Percentiles rank a stretch among this genome's conserved stretches.
phyloP scores from a whole-genome alignment of 345 rosid species.

The Limnanthes douglasii region DNA sequence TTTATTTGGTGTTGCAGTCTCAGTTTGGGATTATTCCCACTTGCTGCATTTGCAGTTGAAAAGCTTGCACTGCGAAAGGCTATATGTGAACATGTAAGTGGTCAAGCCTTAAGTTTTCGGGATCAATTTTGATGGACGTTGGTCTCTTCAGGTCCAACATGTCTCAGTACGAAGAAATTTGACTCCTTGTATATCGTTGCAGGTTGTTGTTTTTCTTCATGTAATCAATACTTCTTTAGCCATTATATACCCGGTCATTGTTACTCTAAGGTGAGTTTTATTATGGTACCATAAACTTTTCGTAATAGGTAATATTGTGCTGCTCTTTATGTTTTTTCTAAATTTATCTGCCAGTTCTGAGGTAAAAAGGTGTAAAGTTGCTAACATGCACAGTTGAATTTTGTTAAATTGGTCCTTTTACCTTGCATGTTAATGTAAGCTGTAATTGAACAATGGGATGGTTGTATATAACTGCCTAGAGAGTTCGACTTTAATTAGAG shows the following conservation, averaged over 20 bases:
- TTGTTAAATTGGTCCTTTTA: too few relatives aligned
- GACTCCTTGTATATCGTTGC: slow-evolving; percentile 14
- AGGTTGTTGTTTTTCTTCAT: slow-evolving; percentile 57
- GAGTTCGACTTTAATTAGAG: too few relatives aligned
- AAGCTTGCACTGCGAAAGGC: slow-evolving; percentile 42
- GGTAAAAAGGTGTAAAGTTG: too few relatives aligned
- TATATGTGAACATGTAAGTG: slow-evolving; percentile 56
- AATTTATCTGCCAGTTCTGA: too few relatives aligned
- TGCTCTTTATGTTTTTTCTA: too few relatives aligned
- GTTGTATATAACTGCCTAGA: too few relatives aligned
- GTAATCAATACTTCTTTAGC: slow-evolving; percentile 48
- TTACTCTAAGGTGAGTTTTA: slow-evolving; percentile 60
- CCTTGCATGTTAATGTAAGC: too few relatives aligned
- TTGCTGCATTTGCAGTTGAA: slow-evolving; percentile 69
- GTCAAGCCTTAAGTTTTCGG: not conserved
- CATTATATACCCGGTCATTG: slow-evolving; percentile 64
- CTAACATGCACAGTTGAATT: too few relatives aligned
- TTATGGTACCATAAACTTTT: too few relatives aligned
- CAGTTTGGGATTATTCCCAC: slow-evolving; percentile 66
- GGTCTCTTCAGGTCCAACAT: not conserved
- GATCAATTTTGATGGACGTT: not conserved
- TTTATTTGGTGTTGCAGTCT: slow-evolving; percentile 38
- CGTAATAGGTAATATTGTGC: too few relatives aligned
- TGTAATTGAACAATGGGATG: too few relatives aligned
- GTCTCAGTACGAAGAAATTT: not conserved